Base-by-base conservation (phyloP, 2,329 filamentous ascomycete species). In the Venturia effusa region DNA sequence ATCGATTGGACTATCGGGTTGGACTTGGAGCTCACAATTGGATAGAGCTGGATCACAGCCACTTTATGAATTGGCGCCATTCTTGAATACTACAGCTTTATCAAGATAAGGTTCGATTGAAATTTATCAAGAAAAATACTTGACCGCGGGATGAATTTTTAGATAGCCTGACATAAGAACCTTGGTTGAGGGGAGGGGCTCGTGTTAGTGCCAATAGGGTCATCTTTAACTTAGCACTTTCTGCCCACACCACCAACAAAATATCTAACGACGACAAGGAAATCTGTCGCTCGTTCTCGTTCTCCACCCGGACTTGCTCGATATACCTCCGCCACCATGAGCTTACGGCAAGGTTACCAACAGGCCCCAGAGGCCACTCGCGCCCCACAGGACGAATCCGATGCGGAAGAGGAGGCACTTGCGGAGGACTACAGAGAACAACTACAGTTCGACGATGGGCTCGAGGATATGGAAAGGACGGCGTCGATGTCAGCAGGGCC, bases 351-450 rank as follows among this genome's bases (percentile, higher is more conserved):
- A 27, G 64, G 66, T 57, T 74, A 73, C 66, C 72, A 74, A 66
- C 74, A 75, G 65, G 69, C 68, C 41, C 73, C 74, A 65, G 70
- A 74, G 48, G 68, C 73, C 65, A 71, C 68, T 61, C 73, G 73
- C 65, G 68, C 69, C 43, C 71, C 78, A 68, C 86, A 86, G 71
- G 89, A 93, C 77, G 92, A 95, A 75, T 96, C 91, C 74, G 94
- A 97, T 76, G 89, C 90, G 69, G 92, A 97, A 80, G 93, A 97
- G 83, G 94, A 97, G 80, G 89, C 89, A 71, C 85, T 99, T 70
- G 94, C 92, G 72, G 91, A 92, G 78, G 92, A 97, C 79, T 97
- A 97, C 84, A 88, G 87, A 75, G 91, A 97, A 80, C 93, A 97
- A 78, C 90, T 96, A 70, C 91, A 94, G 76, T 97, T 93, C 73